Conservation (phyloP, 805 yeast species). For the Candida ficus region DNA sequence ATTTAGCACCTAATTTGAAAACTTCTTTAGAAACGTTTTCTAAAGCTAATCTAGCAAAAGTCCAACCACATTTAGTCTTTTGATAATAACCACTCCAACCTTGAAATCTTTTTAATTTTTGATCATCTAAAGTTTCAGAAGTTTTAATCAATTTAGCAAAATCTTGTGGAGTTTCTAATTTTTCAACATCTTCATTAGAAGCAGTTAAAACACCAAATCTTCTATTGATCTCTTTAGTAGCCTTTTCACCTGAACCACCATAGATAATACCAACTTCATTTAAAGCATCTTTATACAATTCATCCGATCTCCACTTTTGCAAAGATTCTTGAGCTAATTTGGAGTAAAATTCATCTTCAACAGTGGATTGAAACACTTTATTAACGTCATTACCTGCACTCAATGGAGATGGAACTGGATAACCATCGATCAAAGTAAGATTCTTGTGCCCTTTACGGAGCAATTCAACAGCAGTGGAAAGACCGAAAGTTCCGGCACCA, state of each 20-base stretch:
- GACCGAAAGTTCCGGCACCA: slow-evolving; percentile 43
- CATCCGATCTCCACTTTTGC: slow-evolving; percentile 29
- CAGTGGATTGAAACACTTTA: slow-evolving; percentile 31
- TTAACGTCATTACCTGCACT: slow-evolving; percentile 39
- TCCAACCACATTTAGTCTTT: slow-evolving; percentile 32
- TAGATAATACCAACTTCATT: slow-evolving; percentile 31
- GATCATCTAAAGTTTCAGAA: background rate
- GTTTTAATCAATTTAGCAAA: slow-evolving; percentile 5
- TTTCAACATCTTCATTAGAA: slow-evolving; percentile 6
- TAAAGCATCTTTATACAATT: slow-evolving; percentile 26
- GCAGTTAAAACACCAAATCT: slow-evolving; percentile 2
- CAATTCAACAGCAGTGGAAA: slow-evolving; percentile 36
- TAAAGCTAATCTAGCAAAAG: slow-evolving; percentile 30
- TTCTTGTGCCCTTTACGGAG: slow-evolving; percentile 29
- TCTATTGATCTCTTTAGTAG: slow-evolving; percentile 4
- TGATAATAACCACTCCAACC: slow-evolving; percentile 32
- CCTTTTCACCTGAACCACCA: slow-evolving; percentile 16
- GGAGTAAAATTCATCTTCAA: slow-evolving; percentile 20
- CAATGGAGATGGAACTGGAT: slow-evolving; percentile 31
- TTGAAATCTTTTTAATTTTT: slow-evolving; percentile 9
- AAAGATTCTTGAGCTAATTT: slow-evolving; percentile 31
- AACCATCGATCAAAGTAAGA: slow-evolving; percentile 29
- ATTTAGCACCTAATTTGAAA: slow-evolving; percentile 28
- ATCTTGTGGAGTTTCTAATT: slow-evolving; percentile 8
- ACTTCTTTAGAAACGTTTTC: slow-evolving; percentile 26